These are phyloP conservation scores for Gossypium turneri DNA, from an alignment of 345 rosid species.

Conservation along the genomic window DNA sequence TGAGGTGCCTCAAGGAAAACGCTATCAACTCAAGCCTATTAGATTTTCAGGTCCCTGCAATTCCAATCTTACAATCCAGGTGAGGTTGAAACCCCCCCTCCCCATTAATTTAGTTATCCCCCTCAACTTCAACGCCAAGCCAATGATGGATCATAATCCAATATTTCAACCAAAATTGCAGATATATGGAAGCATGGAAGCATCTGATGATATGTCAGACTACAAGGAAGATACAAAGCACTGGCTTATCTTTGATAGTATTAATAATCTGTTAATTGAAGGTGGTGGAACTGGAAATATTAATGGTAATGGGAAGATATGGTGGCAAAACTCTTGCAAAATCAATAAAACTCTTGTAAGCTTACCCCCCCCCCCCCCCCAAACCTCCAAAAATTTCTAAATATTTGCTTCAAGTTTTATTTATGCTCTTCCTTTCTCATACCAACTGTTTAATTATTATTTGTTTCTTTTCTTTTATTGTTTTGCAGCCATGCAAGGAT, in stretches of 20 bases:
- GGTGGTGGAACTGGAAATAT: conserved; percentile 65
- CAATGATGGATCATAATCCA: neutral
- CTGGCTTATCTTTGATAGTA: conserved; percentile 57
- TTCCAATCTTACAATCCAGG: conserved; percentile 51
- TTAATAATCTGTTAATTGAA: conserved; percentile 42
- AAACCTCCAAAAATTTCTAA: neutral
- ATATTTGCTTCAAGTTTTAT: neutral
- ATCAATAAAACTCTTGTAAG: conserved; percentile 53
- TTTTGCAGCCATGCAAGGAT: conserved; percentile 65
- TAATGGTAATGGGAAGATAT: conserved; percentile 72
- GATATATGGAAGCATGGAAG: conserved; percentile 61
- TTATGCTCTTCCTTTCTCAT: neutral
- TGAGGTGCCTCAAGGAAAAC: conserved; percentile 43
- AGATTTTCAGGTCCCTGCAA: conserved; percentile 72
- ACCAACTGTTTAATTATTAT: neutral
- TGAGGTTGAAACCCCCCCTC: conserved; percentile 17
- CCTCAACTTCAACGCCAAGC: neutral
- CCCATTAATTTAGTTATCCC: neutral
- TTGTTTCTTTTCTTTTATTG: neutral
- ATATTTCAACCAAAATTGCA: conserved; percentile 15
- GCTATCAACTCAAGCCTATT: conserved; percentile 45
- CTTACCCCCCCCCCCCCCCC: neutral
- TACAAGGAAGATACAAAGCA: conserved; percentile 44
- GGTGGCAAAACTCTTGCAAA: conserved; percentile 96
- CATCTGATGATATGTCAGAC: conserved; percentile 51